These are phyloP conservation scores for Pseudopithomyces chartarum DNA, from an alignment of 2,329 filamentous ascomycete species.

Conservation along the genomic window DNA sequence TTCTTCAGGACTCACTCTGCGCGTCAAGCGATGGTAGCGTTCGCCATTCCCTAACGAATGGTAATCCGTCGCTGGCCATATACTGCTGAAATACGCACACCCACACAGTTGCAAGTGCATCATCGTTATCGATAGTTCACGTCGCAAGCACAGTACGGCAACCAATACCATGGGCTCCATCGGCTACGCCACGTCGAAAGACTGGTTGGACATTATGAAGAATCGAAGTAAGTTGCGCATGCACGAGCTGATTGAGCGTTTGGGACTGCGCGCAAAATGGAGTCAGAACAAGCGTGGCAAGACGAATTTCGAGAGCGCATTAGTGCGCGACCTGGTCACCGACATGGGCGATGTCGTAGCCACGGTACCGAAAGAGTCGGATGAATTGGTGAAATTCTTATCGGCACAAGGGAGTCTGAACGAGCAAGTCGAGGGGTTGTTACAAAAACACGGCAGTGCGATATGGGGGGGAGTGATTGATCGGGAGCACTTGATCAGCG, in stretches of 20 bases:
- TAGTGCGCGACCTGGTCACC: slow-evolving; percentile 40
- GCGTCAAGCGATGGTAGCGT: not conserved
- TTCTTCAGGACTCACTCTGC: not conserved
- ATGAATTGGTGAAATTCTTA: slow-evolving; percentile 36
- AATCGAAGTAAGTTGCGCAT: slow-evolving; percentile 42
- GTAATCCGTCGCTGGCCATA: not conserved
- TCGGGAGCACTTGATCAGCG: slow-evolving; percentile 39
- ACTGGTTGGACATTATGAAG: slow-evolving; percentile 46
- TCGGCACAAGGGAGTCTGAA: slow-evolving; percentile 36
- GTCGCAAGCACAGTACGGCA: not conserved
- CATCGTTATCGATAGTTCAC: not conserved
- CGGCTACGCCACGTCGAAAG: slow-evolving; percentile 37
- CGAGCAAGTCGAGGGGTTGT: slow-evolving; percentile 33
- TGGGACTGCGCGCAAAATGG: slow-evolving; percentile 43
- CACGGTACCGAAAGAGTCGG: slow-evolving; percentile 39
- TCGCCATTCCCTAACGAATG: slow-evolving; percentile 2
- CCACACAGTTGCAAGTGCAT: not conserved
- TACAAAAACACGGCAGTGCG: slow-evolving; percentile 38
- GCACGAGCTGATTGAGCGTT: slow-evolving; percentile 43
- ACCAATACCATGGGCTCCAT: slow-evolving; percentile 17
- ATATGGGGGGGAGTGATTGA: slow-evolving; percentile 39
- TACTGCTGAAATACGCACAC: not conserved
- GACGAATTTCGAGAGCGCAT: slow-evolving; percentile 42
- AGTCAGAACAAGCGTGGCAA: slow-evolving; percentile 46
- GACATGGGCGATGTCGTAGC: slow-evolving; percentile 41